phyloP scores from a whole-genome alignment of 2,329 filamentous ascomycete genomes.

The Aspergillus unguis region DNA sequence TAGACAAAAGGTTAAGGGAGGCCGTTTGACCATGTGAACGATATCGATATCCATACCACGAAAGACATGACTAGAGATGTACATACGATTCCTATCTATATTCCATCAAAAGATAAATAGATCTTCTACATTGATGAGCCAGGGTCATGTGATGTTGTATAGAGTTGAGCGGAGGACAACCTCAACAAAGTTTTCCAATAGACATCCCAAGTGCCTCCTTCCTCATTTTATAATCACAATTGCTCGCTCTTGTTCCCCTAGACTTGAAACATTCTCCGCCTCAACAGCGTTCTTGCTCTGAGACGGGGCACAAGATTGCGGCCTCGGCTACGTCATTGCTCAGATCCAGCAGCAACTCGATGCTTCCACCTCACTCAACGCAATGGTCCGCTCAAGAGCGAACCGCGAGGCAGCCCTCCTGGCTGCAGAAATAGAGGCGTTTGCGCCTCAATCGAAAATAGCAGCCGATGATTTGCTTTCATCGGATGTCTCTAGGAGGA shows the following conservation, averaged over 20 bases:
- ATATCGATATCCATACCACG: constrained; percentile 11
- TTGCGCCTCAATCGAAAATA: constrained; percentile 39
- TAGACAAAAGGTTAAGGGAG: constrained; percentile 19
- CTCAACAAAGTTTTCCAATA: no score
- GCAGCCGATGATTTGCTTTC: constrained; percentile 7
- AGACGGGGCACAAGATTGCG: no score
- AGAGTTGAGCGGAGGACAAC: no score
- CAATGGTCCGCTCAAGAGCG: constrained; percentile 27
- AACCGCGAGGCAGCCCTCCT: constrained; percentile 21
- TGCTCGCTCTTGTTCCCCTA: not conserved
- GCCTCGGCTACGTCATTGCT: not conserved
- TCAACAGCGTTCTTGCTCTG: no score
- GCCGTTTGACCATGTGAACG: constrained; percentile 6
- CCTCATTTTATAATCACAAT: no score
- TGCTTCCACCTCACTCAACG: not conserved
- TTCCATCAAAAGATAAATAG: not conserved
- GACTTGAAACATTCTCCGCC: not conserved
- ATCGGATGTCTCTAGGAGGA: not conserved
- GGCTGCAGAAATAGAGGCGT: constrained; percentile 11
- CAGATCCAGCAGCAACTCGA: not conserved
- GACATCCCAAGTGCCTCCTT: no score
- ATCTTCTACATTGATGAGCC: not conserved
- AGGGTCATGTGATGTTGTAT: constrained; percentile 1
- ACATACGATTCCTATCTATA: constrained; percentile 1
- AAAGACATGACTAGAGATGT: constrained; percentile 11